These are phyloP conservation scores for Verticillium tricorpus DNA, from an alignment of 2,329 filamentous ascomycete genomes.

Conservation along the genomic window DNA sequence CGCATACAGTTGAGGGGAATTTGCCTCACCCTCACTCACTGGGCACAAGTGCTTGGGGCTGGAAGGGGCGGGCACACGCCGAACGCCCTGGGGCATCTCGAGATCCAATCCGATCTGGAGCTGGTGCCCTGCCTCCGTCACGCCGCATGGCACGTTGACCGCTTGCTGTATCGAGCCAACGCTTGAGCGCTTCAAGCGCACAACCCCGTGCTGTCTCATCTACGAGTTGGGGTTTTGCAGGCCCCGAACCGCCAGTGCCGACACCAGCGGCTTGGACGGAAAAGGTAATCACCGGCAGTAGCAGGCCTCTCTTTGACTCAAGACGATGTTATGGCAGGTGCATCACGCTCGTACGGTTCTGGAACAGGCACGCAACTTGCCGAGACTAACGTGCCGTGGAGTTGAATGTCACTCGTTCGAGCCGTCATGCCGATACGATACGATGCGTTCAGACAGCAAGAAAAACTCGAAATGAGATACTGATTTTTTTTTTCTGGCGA, in stretches of 20 bases:
- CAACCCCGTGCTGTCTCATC: not conserved
- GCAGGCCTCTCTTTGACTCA: not conserved
- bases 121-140: not conserved
- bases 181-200: not conserved
- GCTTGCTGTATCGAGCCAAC: not conserved
- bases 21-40: not conserved
- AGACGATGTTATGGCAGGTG: not conserved
- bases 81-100: not conserved
- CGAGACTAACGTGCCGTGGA: not conserved
- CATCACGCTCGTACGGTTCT: not conserved
- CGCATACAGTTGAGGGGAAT: not conserved
- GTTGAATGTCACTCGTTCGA: not conserved
- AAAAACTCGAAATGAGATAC: not conserved
- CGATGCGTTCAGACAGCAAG: not conserved
- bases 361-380: not conserved
- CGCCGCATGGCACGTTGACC: not conserved
- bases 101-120: not conserved
- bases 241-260: not conserved
- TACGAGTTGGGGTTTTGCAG: not conserved
- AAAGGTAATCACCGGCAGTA: not conserved
- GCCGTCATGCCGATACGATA: not conserved
- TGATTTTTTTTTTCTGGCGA: not conserved
- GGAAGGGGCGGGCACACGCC: not conserved
- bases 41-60: not conserved
- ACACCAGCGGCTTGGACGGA: not conserved